Evolutionary conservation across 2,329 filamentous ascomycete genomes (phyloP), one percentile per base, ranked within the genome.

Genomic region (Fusarium gaditjirri): DNA sequence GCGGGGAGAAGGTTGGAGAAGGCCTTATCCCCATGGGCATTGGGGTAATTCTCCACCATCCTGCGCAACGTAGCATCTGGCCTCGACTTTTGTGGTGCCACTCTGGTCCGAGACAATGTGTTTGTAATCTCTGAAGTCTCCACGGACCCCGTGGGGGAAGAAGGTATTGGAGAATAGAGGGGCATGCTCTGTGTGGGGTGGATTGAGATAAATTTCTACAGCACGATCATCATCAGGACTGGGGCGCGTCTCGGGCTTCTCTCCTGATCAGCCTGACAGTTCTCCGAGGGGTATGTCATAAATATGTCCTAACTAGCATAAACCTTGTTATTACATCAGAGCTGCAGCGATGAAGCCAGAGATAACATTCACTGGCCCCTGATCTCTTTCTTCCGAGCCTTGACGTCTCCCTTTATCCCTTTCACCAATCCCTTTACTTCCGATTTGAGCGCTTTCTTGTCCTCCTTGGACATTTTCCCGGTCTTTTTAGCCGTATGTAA

Each of bases 381-480:
- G 19, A 67, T 13, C n/a, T 67, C 46, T 3, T 42, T 43, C 38
- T 69, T 69, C 9, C 56, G 59, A 17, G 17, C 31, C 44, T 54
- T 61, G 6, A 65, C 59, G 2, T 56, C 58, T 14, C 39, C 44
- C 42, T 72, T 72, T 8, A 72, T 39, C 8, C 64, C 64, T 35
- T 49, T 61, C 5, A 54, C 50, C 16, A 71, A 39, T n/a, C 46
- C 69, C 68, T 58, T 58, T 38, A 72, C 47, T 53, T 72, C 65
- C 27, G 36, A 47, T 55, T 72, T 72, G 36, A 72, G 65, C 29
- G 68, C 64, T 50, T 57, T 64, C 58, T 72, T 71, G 2, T 71
- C 69, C 8, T 72, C 69, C 25, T 70, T 72, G 9, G 59, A 72
- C 11, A 68, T 23, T 17, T 72, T 72, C 2, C 69, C 64, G 35